Conservation (phyloP, 73 alveolate species). For the Durusdinium trenchii region DNA sequence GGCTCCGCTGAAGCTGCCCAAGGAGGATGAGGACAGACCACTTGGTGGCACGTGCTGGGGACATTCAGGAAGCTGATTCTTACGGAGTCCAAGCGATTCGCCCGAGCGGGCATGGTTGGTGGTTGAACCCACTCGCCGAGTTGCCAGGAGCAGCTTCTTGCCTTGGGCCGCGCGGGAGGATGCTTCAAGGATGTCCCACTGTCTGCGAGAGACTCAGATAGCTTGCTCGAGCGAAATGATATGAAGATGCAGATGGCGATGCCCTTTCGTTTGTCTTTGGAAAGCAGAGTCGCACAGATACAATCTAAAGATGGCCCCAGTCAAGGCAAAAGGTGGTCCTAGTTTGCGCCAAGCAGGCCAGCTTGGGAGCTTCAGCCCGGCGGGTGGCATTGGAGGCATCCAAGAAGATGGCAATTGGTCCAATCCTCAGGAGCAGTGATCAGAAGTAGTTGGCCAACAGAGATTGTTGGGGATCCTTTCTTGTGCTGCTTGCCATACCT, state of each 20-base stretch:
- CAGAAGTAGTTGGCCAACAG: background rate
- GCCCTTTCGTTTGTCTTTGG: background rate
- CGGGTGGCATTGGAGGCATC: constrained; percentile 24
- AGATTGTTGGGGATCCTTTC: background rate
- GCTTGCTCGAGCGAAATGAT: background rate
- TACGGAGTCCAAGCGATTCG: background rate
- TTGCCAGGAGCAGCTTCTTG: constrained; percentile 47
- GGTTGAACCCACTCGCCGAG: background rate
- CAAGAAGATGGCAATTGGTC: constrained; percentile 13
- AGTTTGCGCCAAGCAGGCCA: background rate
- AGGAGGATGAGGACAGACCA: constrained; percentile 55
- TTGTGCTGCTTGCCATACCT: too few relatives aligned
- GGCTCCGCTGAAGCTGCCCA: constrained; percentile 35
- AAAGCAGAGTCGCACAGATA: background rate
- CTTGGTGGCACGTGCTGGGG: background rate
- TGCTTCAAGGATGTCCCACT: background rate
- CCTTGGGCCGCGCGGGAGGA: constrained; percentile 50
- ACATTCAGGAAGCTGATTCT: background rate
- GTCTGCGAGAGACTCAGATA: constrained; percentile 5
- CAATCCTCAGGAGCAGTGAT: background rate
- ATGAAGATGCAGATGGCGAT: background rate
- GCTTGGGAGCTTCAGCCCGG: constrained; percentile 43
- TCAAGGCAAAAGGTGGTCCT: background rate
- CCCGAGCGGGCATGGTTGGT: background rate
- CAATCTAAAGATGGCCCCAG: background rate